Conservation (phyloP, 1,284 basidiomycete genomes). For the Ustilago trichophora region DNA sequence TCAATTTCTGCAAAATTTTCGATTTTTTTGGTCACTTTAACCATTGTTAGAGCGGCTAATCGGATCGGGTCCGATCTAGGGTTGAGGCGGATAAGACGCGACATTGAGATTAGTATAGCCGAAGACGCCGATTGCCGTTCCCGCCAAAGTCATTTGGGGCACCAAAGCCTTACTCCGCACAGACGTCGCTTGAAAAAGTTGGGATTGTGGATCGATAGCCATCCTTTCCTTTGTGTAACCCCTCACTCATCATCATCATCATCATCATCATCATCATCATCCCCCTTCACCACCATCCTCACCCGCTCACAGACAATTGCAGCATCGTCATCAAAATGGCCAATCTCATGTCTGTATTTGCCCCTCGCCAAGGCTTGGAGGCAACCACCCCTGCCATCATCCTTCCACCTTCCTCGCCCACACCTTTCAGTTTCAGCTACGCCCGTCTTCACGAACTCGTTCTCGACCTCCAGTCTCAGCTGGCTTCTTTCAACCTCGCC, state of each 20-base stretch:
- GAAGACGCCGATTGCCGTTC: slow-evolving; percentile 1
- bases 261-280: neutral
- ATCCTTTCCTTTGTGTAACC: neutral
- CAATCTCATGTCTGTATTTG: slow-evolving; percentile 49
- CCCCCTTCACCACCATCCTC: too few relatives aligned
- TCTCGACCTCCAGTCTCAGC: slow-evolving; percentile 51
- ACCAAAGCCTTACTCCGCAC: too few relatives aligned
- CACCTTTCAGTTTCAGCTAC: slow-evolving; percentile 48
- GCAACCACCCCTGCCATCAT: slow-evolving; percentile 47
- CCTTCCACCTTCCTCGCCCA: slow-evolving; percentile 51
- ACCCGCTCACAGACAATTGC: too few relatives aligned
- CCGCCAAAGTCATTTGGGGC: neutral
- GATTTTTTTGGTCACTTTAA: neutral
- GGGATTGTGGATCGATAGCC: neutral
- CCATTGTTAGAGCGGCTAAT: too few relatives aligned
- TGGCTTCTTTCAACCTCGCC: slow-evolving; percentile 46
- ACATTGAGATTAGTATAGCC: neutral
- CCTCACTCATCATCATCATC: neutral
- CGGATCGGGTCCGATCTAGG: neutral
- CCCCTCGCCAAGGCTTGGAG: slow-evolving; percentile 35
- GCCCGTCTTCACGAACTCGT: slow-evolving; percentile 45
- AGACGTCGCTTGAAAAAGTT: neutral
- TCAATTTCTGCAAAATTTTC: slow-evolving; percentile 4
- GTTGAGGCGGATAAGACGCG: neutral
- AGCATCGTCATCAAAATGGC: slow-evolving; percentile 11